These are phyloP conservation scores for Pisolithus microcarpus DNA, from an alignment of 768 basidiomycete species.

Conservation along the genomic window DNA sequence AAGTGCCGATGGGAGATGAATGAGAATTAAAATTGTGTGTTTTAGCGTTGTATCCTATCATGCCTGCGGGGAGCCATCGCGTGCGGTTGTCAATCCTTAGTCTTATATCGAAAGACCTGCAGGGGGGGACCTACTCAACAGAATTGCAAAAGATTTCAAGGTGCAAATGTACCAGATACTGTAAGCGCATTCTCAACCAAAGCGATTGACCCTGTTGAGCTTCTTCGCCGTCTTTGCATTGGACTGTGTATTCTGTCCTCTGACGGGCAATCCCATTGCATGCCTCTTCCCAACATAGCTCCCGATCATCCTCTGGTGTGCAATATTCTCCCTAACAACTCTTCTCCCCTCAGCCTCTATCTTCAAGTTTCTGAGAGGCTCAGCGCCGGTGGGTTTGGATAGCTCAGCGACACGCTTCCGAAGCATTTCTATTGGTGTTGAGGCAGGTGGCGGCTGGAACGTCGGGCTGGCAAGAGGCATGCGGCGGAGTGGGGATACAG, in stretches of 20 bases:
- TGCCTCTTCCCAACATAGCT: conserved; percentile 91
- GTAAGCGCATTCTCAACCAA: conserved; percentile 23
- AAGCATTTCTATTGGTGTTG: conserved; percentile 24
- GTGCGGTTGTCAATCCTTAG: no score
- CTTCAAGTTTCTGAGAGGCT: conserved; percentile 67
- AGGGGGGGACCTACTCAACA: no score
- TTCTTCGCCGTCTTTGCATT: conserved; percentile 89
- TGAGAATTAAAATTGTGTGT: conserved; percentile 30
- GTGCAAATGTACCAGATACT: conserved; percentile 1
- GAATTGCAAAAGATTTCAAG: background rate
- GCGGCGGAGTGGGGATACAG: conserved; percentile 57
- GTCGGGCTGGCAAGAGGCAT: conserved; percentile 56
- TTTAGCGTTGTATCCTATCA: conserved; percentile 6
- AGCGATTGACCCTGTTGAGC: conserved; percentile 79
- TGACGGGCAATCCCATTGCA: conserved; percentile 87
- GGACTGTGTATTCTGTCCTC: conserved; percentile 87
- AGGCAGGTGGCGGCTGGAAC: conserved; percentile 44
- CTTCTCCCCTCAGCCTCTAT: conserved; percentile 85
- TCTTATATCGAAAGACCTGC: no score
- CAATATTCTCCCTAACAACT: conserved; percentile 84
- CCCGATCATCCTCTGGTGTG: conserved; percentile 88
- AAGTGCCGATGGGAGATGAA: conserved; percentile 89
- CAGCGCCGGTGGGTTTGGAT: conserved; percentile 34
- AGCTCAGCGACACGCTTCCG: conserved; percentile 24
- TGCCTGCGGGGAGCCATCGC: background rate